phyloP scores from a whole-genome alignment of 129 eudicot genomes.

The Tanacetum coccineum region DNA sequence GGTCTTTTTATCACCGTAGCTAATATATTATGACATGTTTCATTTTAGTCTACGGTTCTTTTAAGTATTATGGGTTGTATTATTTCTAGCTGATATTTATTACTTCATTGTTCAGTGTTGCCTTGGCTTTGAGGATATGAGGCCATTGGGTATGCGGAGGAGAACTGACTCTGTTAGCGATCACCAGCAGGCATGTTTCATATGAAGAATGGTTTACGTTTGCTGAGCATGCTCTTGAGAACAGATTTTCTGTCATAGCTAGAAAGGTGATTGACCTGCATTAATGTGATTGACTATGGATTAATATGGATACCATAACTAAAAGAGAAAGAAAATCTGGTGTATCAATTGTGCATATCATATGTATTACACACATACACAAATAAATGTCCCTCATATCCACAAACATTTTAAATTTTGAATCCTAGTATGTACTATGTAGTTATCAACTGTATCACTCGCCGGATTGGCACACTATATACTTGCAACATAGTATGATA shows the following conservation, averaged over 20 bases:
- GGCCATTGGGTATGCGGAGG: conserved; percentile 65
- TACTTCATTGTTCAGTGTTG: conserved; percentile 46
- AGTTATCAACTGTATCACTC: background rate
- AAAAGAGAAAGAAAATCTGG: no score
- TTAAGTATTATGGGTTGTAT: background rate
- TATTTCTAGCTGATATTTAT: conserved; percentile 1
- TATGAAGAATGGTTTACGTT: conserved; percentile 69
- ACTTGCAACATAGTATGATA: conserved; percentile 1
- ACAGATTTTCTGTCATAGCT: conserved; percentile 57
- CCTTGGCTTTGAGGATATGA: conserved; percentile 91
- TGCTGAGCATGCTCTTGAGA: conserved; percentile 65
- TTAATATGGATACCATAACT: background rate
- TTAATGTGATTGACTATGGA: background rate
- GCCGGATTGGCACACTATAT: background rate
- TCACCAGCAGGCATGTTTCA: conserved; percentile 48
- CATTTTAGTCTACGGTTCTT: no score
- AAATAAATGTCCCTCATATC: no score
- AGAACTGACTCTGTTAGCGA: conserved; percentile 44
- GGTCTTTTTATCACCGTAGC: no score
- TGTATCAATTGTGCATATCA: background rate
- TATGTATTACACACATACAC: background rate
- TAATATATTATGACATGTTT: no score
- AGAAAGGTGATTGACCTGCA: conserved; percentile 40
- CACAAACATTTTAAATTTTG: no score
- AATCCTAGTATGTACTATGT: no score